Evolutionary conservation across 139 green algal genomes (phyloP).

Genomic region (Marvania coccoides): DNA sequence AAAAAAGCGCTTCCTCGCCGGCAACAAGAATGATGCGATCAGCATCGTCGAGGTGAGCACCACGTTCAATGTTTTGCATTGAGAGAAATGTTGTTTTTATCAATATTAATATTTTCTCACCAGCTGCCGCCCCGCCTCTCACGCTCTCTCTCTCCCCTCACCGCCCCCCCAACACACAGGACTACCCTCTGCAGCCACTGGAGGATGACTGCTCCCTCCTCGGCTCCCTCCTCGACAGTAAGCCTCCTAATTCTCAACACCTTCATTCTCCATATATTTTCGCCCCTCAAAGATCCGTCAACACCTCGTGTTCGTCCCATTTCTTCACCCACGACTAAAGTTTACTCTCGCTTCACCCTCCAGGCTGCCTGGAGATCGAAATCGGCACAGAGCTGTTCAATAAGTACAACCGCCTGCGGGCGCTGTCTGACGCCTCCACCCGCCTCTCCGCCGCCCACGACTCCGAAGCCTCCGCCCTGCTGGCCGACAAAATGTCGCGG

Average conservation of each 20-base stretch:
- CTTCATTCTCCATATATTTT: background rate
- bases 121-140: no score
- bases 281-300: no score
- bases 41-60: no score
- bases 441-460: conserved; percentile 47
- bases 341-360: background rate
- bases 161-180: no score
- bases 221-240: conserved; percentile 58
- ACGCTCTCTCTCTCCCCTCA: no score
- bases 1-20: no score
- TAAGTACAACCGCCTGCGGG: conserved; percentile 59
- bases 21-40: no score
- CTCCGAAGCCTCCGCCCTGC: conserved; percentile 29
- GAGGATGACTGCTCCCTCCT: conserved; percentile 86
- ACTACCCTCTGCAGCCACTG: conserved; percentile 54
- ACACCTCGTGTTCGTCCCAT: background rate
- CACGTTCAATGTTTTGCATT: no score
- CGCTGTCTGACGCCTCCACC: conserved; percentile 48
- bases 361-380: conserved; percentile 68
- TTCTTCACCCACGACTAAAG: background rate
- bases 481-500: conserved; percentile 58
- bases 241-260: background rate
- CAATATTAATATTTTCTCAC: no score
- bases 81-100: no score
- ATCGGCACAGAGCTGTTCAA: conserved; percentile 71